phyloP scores from a whole-genome alignment of 2,329 filamentous ascomycete species.

The Neocatenulostroma microsporum region DNA sequence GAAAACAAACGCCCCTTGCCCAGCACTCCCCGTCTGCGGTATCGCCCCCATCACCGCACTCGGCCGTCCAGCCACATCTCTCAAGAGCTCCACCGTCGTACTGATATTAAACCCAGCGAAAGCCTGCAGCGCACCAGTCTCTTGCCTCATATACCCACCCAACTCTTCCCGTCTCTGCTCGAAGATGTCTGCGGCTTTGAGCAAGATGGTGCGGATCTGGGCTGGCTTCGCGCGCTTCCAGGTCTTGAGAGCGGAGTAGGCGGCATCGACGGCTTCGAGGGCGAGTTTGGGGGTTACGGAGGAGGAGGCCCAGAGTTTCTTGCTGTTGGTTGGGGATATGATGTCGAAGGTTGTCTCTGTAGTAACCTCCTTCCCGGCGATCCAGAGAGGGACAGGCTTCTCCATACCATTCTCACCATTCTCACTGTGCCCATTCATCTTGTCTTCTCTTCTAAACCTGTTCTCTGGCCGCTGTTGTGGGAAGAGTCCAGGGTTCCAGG shows the following conservation, averaged over 20 bases:
- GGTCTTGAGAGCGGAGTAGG: conserved; percentile 58
- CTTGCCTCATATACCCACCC: conserved; percentile 49
- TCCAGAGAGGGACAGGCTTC: conserved; percentile 36
- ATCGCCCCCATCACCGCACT: conserved; percentile 42
- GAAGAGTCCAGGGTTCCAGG: too few relatives aligned
- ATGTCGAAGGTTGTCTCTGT: conserved; percentile 49
- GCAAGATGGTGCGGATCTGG: conserved; percentile 60
- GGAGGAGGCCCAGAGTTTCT: conserved; percentile 49
- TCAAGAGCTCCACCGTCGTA: conserved; percentile 38
- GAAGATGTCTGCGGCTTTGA: conserved; percentile 60
- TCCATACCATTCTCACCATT: conserved; percentile 2
- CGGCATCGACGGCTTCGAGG: conserved; percentile 50
- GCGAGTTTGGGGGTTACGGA: conserved; percentile 51
- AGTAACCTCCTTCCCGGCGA: conserved; percentile 42
- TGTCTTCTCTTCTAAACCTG: too few relatives aligned
- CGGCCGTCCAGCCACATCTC: conserved; percentile 47
- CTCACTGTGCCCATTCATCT: conserved; percentile 10
- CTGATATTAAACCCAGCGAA: conserved; percentile 37
- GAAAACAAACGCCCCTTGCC: conserved; percentile 55
- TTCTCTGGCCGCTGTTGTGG: too few relatives aligned
- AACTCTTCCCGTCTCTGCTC: conserved; percentile 54
- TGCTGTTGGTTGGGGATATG: conserved; percentile 47
- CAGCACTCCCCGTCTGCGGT: conserved; percentile 42
- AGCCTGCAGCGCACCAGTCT: conserved; percentile 45
- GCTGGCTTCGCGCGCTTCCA: conserved; percentile 59